These are phyloP conservation scores for Hordeum marinum DNA, from an alignment of 176 grass and related monocot genomes.

Conservation along the genomic window DNA sequence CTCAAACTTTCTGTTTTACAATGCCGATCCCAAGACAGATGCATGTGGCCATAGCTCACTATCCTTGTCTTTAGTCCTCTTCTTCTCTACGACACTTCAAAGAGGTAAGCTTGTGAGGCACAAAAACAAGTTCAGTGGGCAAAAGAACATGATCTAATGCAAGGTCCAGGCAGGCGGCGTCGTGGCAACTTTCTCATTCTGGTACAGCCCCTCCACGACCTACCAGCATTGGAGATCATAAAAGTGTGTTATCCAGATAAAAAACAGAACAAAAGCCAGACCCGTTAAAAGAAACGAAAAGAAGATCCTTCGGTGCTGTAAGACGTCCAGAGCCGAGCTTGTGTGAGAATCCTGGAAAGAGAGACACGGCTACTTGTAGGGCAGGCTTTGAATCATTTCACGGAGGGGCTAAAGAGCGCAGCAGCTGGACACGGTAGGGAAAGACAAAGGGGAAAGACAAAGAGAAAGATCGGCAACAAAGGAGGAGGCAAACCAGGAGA, in stretches of 20 bases:
- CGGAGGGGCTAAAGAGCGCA: slow-evolving; percentile 48
- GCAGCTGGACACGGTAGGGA: slow-evolving; percentile 23
- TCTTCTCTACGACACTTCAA: slow-evolving; percentile 41
- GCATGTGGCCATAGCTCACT: slow-evolving; percentile 25
- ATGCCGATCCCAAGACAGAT: slow-evolving; percentile 56
- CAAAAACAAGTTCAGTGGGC: slow-evolving; percentile 47
- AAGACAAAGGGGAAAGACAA: slow-evolving; percentile 52
- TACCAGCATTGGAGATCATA: slow-evolving; percentile 31
- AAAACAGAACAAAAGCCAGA: slow-evolving; percentile 29
- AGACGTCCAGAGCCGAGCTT: slow-evolving; percentile 35
- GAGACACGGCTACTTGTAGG: slow-evolving; percentile 73
- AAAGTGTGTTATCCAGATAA: slow-evolving; percentile 34
- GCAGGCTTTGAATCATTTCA: slow-evolving; percentile 94
- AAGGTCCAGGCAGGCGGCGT: slow-evolving; percentile 13
- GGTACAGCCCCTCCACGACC: slow-evolving; percentile 15
- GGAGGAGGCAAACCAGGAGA: slow-evolving; percentile 34
- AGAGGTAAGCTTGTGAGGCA: slow-evolving; percentile 48
- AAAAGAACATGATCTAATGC: slow-evolving; percentile 32
- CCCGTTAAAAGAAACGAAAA: slow-evolving; percentile 39
- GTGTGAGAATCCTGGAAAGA: slow-evolving; percentile 79
- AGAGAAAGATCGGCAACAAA: slow-evolving; percentile 46
- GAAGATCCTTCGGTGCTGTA: slow-evolving; percentile 45
- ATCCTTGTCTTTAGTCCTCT: slow-evolving; percentile 29
- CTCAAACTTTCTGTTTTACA: slow-evolving; percentile 45
- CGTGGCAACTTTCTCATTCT: slow-evolving; percentile 31